Percentiles rank a stretch among this genome's conserved stretches.
phyloP scores from a whole-genome alignment of 2,329 filamentous ascomycete species.

The Trichoderma hamatum region DNA sequence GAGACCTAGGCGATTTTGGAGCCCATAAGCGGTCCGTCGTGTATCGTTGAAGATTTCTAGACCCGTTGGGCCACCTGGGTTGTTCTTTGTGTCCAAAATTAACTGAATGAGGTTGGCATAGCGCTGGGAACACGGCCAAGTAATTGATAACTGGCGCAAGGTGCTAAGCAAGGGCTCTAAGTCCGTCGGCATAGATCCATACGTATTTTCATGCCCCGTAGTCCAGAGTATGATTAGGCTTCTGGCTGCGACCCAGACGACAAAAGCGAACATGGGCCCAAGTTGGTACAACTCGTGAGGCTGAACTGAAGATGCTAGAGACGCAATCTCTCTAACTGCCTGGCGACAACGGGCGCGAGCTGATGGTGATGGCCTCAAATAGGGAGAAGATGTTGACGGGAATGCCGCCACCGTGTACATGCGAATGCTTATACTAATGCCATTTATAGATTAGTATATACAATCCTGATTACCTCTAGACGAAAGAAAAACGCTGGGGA shows the following conservation, averaged over 20 bases:
- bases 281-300: neutral
- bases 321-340: neutral
- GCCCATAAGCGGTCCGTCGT: neutral
- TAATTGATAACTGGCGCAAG: neutral
- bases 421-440: too few relatives aligned
- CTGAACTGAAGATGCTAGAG: neutral
- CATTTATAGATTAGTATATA: too few relatives aligned
- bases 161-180: neutral
- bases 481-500: too few relatives aligned
- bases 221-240: neutral
- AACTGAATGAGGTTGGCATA: neutral
- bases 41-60: neutral
- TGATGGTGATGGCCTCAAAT: too few relatives aligned
- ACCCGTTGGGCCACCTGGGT: neutral
- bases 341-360: too few relatives aligned
- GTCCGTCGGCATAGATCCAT: neutral
- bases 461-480: too few relatives aligned
- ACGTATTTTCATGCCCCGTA: neutral
- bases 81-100: neutral
- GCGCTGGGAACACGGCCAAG: neutral
- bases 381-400: too few relatives aligned
- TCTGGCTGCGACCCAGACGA: neutral
- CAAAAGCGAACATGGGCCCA: neutral
- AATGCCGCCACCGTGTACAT: too few relatives aligned
- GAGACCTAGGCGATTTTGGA: neutral